These are phyloP conservation scores for Termitomyces sp. DNA, from an alignment of 768 basidiomycete genomes.

Conservation along the genomic window DNA sequence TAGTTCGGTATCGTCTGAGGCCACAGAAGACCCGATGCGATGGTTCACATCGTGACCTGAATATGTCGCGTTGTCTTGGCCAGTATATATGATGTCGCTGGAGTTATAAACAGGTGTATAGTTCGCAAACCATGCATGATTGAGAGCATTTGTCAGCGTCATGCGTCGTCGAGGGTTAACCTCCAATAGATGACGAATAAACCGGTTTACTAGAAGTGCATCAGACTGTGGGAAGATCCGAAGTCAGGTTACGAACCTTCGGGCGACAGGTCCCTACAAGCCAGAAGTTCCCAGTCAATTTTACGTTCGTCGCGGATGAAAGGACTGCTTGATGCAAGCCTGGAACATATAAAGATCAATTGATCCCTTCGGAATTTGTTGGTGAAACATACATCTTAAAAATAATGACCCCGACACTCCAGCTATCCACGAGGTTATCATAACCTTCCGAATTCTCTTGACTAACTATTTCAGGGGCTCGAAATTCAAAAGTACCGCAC, in stretches of 20 bases:
- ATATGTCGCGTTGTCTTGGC: not conserved
- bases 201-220: slow-evolving; percentile 44
- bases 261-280: slow-evolving; percentile 19
- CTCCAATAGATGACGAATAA: slow-evolving; percentile 62
- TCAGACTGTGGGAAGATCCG: not conserved
- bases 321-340: slow-evolving; percentile 71
- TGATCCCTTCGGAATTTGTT: not conserved
- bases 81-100: not conserved
- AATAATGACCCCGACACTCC: slow-evolving; percentile 94
- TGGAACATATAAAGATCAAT: slow-evolving; percentile 20
- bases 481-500: slow-evolving; percentile 92
- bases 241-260: slow-evolving; percentile 34
- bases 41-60: slow-evolving; percentile 20
- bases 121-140: slow-evolving; percentile 69
- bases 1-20: not conserved
- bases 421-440: slow-evolving; percentile 86
- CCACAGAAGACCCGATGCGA: slow-evolving; percentile 18
- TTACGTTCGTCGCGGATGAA: slow-evolving; percentile 69
- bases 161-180: slow-evolving; percentile 62
- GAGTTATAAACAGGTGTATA: slow-evolving; percentile 24
- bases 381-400: slow-evolving; percentile 64
- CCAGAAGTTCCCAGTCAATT: slow-evolving; percentile 58
- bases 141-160: slow-evolving; percentile 60
- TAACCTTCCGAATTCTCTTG: slow-evolving; percentile 67
- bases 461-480: not conserved